A percentile compares a stretch with the other conserved stretches of the same genome.
Conservation (phyloP, 129 eudicot genomes). For the Rutidosis leptorrhynchoides region DNA sequence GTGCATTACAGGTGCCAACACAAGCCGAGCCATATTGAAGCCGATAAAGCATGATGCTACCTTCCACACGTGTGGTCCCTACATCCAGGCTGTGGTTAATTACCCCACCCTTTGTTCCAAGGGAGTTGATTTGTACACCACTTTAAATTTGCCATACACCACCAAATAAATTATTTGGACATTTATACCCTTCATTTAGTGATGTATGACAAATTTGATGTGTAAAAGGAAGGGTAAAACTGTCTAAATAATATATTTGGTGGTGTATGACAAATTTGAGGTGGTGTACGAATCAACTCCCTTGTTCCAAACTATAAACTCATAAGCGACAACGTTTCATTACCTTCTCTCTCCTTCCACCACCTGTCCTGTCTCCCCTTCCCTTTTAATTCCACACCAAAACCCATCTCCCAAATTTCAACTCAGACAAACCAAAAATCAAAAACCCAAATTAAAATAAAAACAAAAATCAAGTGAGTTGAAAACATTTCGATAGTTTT, state of each 20-base stretch:
- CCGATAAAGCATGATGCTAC: constrained; percentile 21
- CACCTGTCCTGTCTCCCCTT: constrained; percentile 37
- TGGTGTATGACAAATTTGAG: too few species aligned
- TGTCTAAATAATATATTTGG: too few species aligned
- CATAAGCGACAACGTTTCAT: constrained; percentile 31
- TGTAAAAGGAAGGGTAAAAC: too few species aligned
- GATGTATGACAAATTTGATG: too few species aligned
- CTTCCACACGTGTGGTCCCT: constrained; percentile 39
- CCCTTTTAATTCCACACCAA: constrained; percentile 26
- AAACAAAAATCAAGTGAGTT: background rate
- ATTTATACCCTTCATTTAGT: too few species aligned
- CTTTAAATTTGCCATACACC: too few species aligned
- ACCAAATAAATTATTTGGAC: too few species aligned
- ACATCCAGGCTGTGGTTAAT: constrained; percentile 31
- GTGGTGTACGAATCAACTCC: too few species aligned
- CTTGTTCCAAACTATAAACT: too few species aligned
- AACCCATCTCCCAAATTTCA: constrained; percentile 22
- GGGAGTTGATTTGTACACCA: too few species aligned
- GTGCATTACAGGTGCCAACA: too few species aligned
- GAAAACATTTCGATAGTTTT: background rate
- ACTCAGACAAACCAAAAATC: constrained; percentile 6
- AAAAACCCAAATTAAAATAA: background rate
- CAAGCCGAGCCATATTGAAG: constrained; percentile 5
- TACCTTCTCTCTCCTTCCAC: constrained; percentile 27
- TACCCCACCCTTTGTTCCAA: constrained; percentile 24